Evolutionary conservation across 306 rosid genomes (phyloP).

Genomic region (Cucumis melo): DNA sequence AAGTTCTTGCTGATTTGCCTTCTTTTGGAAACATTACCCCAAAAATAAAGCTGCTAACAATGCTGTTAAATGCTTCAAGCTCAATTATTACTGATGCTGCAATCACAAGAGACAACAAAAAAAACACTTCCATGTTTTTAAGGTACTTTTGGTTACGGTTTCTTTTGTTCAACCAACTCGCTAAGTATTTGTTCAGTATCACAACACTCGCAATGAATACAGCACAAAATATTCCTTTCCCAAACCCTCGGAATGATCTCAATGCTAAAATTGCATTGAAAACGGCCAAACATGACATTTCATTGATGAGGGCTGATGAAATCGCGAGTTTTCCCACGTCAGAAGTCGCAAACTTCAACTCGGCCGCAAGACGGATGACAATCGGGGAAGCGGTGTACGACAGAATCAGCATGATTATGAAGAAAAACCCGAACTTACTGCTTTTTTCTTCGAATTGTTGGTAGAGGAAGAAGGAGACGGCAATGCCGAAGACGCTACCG

Average conservation of each 20-base stretch:
- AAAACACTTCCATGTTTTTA: constrained; percentile 43
- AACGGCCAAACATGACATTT: constrained; percentile 41
- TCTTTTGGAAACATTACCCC: constrained; percentile 64
- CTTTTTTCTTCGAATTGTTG: constrained; percentile 12
- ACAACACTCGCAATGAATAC: not conserved
- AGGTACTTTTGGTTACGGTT: constrained; percentile 52
- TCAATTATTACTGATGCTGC: constrained; percentile 51
- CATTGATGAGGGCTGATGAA: constrained; percentile 41
- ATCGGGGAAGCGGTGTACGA: constrained; percentile 75
- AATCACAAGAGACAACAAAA: constrained; percentile 41
- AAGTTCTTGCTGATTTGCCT: constrained; percentile 77
- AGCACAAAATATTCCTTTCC: not conserved
- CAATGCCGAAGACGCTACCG: constrained; percentile 35
- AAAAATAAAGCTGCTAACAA: constrained; percentile 37
- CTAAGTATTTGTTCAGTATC: constrained; percentile 29
- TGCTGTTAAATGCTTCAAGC: constrained; percentile 42
- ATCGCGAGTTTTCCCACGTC: constrained; percentile 47
- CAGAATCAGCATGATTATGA: constrained; percentile 29
- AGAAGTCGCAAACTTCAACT: constrained; percentile 48
- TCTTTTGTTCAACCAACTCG: constrained; percentile 53
- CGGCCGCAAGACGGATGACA: constrained; percentile 62
- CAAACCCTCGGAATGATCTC: not conserved
- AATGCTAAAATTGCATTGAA: constrained; percentile 34
- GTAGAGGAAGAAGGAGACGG: constrained; percentile 41
- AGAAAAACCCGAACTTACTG: constrained; percentile 9